Evolutionary conservation across 1,284 basidiomycete genomes (phyloP), one percentile per base, ranked within the genome.

Genomic region (Fistulinella cinereoalba): DNA sequence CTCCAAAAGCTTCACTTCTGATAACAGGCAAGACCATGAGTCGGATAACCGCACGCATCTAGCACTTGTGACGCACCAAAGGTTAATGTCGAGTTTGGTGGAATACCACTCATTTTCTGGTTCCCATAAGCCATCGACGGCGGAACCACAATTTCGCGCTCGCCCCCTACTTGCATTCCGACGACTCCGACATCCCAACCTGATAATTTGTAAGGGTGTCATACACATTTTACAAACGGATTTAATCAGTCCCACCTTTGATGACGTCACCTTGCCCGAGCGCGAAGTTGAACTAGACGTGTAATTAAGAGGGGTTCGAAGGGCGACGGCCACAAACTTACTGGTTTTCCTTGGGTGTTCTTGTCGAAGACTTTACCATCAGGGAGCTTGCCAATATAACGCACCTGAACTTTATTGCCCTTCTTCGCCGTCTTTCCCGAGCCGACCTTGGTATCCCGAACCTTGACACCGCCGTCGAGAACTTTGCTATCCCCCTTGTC

Each of bases 111-210:
- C 22, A 60, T 63, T 43, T 73, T 75, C 54, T 72, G 73, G 52
- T 80, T 81, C 34, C 88, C 88, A 50, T 91, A 91, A 12, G 64
- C 88, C 72, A 88, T 73, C 12, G 72, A 61, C 15, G 88, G 70
- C 27, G 93, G 91, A 51, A 95, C 79, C 40, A 80, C 84, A 55
- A 98, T 75, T 51, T 85, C 72, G 46, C 95, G 84, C 71, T 97
- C 94, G 32, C 92, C 92, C 44, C 92, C 94, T 40, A 88, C 83
- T 57, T 87, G 82, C 93, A 98, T 97, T 41, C 95, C 96, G 46
- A 75, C 82, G 49, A 98, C 77, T 44, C 95, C 95, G 58, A 91
- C 76, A 60, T 97, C 94, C 95, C 93, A 97, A 37, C 88, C 85
- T 86, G 46, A 36, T 46, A 41, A 18, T n/a, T 12, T 40, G 31